phyloP scores from a whole-genome alignment of 129 eudicot genomes.

The Tagetes erecta region DNA sequence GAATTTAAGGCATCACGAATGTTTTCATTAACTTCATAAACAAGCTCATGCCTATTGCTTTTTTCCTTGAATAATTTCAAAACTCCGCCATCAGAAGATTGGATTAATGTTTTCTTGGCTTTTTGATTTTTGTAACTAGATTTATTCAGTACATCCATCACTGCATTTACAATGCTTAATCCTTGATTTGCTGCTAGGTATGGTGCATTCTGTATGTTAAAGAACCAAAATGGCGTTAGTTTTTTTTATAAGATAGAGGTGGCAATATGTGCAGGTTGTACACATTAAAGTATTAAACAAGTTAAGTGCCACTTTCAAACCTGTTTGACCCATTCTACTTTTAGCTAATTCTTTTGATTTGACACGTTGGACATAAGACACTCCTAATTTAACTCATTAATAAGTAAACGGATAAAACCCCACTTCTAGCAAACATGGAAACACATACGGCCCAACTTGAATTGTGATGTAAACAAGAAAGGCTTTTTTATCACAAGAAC shows the following conservation, averaged over 20 bases:
- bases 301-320: neutral
- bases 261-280: neutral
- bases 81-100: slow-evolving; percentile 66
- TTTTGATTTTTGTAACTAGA: slow-evolving; percentile 47
- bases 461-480: neutral
- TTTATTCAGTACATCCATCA: slow-evolving; percentile 46
- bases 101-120: slow-evolving; percentile 62
- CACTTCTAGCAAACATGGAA: slow-evolving; percentile 9
- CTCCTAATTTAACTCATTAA: neutral
- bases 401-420: neutral
- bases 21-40: slow-evolving; percentile 61
- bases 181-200: slow-evolving; percentile 72
- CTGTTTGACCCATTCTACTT: neutral
- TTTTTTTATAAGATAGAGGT: neutral
- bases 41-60: slow-evolving; percentile 61
- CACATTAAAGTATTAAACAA: neutral
- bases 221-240: slow-evolving; percentile 10
- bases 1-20: slow-evolving; percentile 57
- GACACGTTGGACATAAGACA: neutral
- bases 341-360: neutral
- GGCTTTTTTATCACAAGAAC: neutral
- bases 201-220: slow-evolving; percentile 62
- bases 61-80: slow-evolving; percentile 49
- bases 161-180: slow-evolving; percentile 60
- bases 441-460: neutral